Evolutionary conservation across 768 basidiomycete species (phyloP).

Genomic region (Hemileccinum impolitum): DNA sequence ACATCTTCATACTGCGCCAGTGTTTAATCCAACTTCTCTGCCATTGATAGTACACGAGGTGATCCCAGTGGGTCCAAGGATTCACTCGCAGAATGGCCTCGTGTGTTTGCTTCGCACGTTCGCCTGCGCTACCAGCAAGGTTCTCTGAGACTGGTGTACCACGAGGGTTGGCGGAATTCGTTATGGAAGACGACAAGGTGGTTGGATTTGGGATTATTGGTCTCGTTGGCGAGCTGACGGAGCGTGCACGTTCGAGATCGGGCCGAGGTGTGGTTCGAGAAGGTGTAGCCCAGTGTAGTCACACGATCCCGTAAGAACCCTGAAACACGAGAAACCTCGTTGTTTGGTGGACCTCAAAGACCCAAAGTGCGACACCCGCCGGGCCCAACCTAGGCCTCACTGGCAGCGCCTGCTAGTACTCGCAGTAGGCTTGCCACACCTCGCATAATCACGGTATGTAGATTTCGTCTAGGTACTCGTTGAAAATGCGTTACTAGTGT

Average conservation of each 20-base stretch:
- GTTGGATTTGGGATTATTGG: conserved; percentile 29
- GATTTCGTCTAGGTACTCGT: no score
- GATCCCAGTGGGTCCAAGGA: conserved; percentile 3
- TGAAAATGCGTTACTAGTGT: no score
- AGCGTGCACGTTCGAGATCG: conserved; percentile 16
- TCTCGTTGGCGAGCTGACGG: conserved; percentile 13
- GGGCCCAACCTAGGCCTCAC: no score
- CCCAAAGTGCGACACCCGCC: no score
- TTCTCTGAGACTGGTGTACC: conserved; percentile 2
- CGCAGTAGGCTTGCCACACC: no score
- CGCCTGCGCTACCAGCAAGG: conserved; percentile 24
- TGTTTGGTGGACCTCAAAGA: no score
- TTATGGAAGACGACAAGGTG: conserved; percentile 25
- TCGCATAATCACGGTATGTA: no score
- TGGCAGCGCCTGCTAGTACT: no score
- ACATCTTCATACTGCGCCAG: conserved; percentile 20
- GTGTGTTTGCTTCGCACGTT: conserved; percentile 36
- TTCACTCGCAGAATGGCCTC: conserved; percentile 33
- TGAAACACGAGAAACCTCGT: no score
- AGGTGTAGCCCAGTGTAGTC: no score
- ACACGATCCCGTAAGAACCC: no score
- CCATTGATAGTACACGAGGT: conserved; percentile 17
- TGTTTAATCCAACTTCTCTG: conserved; percentile 28
- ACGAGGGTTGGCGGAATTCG: conserved; percentile 19
- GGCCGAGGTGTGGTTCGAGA: no score